phyloP scores from a whole-genome alignment of 1,139 yeast species.

The Yamadazyma mexicana region DNA sequence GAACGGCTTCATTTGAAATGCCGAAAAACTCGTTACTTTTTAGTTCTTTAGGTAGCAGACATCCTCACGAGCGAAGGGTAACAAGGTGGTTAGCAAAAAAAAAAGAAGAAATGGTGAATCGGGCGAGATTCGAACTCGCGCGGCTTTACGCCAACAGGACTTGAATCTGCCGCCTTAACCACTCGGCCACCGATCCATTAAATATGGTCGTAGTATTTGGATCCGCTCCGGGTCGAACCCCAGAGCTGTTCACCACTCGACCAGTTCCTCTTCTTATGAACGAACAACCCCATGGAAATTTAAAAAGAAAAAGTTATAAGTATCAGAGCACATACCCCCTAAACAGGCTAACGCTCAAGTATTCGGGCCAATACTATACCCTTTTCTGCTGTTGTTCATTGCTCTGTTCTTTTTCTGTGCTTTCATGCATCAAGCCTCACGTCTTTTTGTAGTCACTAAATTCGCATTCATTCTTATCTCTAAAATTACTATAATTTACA shows the following conservation, averaged over 20 bases:
- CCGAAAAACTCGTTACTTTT: too few relatives aligned
- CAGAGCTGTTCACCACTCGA: background rate
- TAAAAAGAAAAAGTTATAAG: too few relatives aligned
- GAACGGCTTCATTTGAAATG: too few relatives aligned
- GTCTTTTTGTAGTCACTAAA: background rate
- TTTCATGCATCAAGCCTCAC: too few relatives aligned
- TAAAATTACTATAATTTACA: background rate
- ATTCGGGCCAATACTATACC: too few relatives aligned
- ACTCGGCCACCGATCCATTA: slow-evolving; percentile 15
- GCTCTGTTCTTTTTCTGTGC: too few relatives aligned
- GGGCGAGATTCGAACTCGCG: slow-evolving; percentile 17
- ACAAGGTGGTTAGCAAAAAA: background rate
- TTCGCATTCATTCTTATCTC: background rate
- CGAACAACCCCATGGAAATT: background rate
- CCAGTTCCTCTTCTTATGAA: background rate
- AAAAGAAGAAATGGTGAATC: slow-evolving; percentile 8
- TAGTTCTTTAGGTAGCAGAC: background rate
- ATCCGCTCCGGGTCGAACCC: background rate
- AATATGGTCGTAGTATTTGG: background rate
- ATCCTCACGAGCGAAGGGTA: background rate
- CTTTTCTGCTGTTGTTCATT: too few relatives aligned
- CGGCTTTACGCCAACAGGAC: slow-evolving; percentile 15
- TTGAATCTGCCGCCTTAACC: slow-evolving; percentile 14
- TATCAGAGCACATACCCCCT: too few relatives aligned
- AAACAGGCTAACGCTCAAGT: too few relatives aligned